Conservation (phyloP, 306 rosid genomes). For the Fagus crenata region DNA sequence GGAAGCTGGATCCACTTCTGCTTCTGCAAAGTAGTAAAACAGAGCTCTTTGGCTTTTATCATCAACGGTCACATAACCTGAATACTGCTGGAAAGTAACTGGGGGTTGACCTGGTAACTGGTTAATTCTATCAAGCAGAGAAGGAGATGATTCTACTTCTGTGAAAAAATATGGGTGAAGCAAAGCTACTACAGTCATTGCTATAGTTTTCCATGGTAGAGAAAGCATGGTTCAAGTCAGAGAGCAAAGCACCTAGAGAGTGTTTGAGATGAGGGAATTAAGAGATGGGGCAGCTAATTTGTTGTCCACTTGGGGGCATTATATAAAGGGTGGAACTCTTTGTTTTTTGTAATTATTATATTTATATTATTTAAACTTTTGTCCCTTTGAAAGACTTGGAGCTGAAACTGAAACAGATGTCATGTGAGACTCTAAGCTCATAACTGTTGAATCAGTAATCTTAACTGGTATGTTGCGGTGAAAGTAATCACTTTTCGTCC, state of each 20-base stretch:
- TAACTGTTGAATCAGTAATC: too few species aligned
- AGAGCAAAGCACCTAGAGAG: conserved; percentile 18
- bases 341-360: conserved; percentile 34
- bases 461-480: too few species aligned
- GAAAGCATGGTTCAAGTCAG: conserved; percentile 27
- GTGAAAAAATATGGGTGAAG: conserved; percentile 31
- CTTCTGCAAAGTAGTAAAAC: conserved; percentile 82
- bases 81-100: conserved; percentile 70
- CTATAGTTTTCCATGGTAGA: conserved; percentile 31
- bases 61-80: conserved; percentile 75
- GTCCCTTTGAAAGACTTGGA: conserved; percentile 21
- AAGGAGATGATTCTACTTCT: conserved; percentile 24
- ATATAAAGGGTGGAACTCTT: conserved; percentile 26
- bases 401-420: conserved; percentile 4
- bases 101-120: conserved; percentile 75
- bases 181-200: conserved; percentile 36
- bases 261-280: neutral
- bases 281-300: neutral
- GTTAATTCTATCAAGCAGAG: conserved; percentile 46
- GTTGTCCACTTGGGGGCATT: conserved; percentile 30
- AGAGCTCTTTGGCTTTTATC: conserved; percentile 56
- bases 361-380: conserved; percentile 26
- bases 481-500: too few species aligned
- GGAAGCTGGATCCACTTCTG: conserved; percentile 64
- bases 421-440: neutral